Base-by-base conservation (phyloP, 306 rosid species). In the Prinsepia uniflora region DNA sequence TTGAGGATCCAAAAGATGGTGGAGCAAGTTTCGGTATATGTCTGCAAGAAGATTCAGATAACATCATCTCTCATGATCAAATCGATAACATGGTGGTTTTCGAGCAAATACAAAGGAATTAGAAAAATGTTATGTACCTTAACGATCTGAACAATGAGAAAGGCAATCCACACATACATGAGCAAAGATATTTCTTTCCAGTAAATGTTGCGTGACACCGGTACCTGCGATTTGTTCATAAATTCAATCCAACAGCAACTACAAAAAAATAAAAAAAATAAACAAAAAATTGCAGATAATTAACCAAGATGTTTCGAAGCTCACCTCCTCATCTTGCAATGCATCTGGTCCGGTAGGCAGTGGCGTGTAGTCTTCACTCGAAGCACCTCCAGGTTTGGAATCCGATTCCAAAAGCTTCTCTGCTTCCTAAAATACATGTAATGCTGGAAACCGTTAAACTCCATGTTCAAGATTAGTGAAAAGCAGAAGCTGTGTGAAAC, bases 91-190 rank as follows among this genome's bases (percentile, higher is more conserved):
- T 44, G 46, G 50, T 36, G 39, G 68, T 39, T 36, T 66, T 8
- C 7, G 6, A 59, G n/a, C 18, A 3, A 59, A 34, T 5, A 10
- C 64, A 34, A 43, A 59, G 64, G 64, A 59, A 59, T 59, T 59
- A 59, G 6, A 59, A 30, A 59, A 9, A 81, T 22, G 40, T 15
- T 55, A 49, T 63, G 80, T 70, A 87, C 96, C 90, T 90, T 90
- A n/a, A 86, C 72, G 64, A 90, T 83, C 88, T 90, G 96, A 65
- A 90, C 84, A 78, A 78, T 44, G 36, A 90, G 94, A 75, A 88
- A 90, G 68, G 84, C 94, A 61, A 88, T 84, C 96, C 96, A 90
- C 44, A 90, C 96, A 74, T 76, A 90, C 71, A 84, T 19, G 67
- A 90, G 94, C 67, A 86, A 62, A 70, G 60, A 54, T 74, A 81